Evolutionary conservation across 352 stramenopile genomes (phyloP).

Genomic region (Blastocystis sp.): DNA sequence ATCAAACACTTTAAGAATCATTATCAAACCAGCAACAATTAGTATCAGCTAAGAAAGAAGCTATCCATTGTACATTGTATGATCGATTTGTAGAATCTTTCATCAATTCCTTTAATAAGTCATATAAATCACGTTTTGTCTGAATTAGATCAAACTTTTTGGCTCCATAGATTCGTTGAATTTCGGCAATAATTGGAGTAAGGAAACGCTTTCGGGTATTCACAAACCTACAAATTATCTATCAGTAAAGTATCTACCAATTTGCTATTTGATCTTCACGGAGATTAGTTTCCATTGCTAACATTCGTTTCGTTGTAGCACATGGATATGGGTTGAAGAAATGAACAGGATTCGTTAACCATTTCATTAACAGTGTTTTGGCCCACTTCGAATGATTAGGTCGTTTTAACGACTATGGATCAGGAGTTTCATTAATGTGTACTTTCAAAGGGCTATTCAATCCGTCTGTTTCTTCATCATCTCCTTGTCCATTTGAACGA

Average conservation of each 20-base stretch:
- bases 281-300: conserved; percentile 44
- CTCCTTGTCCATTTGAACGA: too few relatives aligned
- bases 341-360: conserved; percentile 20
- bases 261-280: conserved; percentile 55
- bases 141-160: background rate
- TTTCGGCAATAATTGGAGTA: conserved; percentile 36
- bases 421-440: background rate
- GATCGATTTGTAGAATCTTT: background rate
- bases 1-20: background rate
- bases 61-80: background rate
- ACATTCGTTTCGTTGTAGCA: background rate
- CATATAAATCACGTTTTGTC: conserved; percentile 37
- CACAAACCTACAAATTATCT: background rate
- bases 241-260: background rate
- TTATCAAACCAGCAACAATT: conserved; percentile 28
- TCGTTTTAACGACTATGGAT: background rate
- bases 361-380: conserved; percentile 36
- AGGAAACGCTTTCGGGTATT: conserved; percentile 54
- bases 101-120: background rate
- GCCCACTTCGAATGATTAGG: conserved; percentile 48
- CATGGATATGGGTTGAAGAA: conserved; percentile 57
- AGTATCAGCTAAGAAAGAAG: conserved; percentile 22
- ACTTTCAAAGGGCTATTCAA: background rate
- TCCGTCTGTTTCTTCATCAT: background rate
- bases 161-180: background rate